These are phyloP conservation scores for Aquilaria agallochum DNA, from an alignment of 441 rosid species.

Conservation along the genomic window DNA sequence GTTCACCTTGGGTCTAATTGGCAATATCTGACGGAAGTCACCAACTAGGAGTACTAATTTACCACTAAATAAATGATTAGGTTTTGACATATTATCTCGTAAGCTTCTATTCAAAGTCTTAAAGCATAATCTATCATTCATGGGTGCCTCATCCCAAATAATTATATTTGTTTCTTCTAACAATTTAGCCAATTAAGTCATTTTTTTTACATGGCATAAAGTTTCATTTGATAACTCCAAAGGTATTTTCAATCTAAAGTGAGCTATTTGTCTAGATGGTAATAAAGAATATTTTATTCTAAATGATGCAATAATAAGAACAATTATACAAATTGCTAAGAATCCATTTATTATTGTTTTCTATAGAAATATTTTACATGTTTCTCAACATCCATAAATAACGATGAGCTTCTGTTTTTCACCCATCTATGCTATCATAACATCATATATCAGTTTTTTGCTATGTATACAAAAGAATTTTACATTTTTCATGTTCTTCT, in stretches of 20 bases:
- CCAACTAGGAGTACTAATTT: background rate
- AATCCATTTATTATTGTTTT: background rate
- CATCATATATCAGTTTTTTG: background rate
- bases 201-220: background rate
- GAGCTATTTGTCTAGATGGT: conserved; percentile 5
- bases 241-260: conserved; percentile 13
- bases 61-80: background rate
- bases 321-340: background rate
- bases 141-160: background rate
- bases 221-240: background rate
- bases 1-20: background rate
- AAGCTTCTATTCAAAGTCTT: background rate
- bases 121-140: background rate
- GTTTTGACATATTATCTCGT: background rate
- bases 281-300: conserved; percentile 11
- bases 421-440: background rate
- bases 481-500: too few relatives aligned
- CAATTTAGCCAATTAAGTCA: background rate
- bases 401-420: background rate
- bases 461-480: background rate
- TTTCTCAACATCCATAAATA: background rate
- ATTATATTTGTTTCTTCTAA: background rate
- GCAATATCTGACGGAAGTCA: background rate
- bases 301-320: conserved; percentile 7
- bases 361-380: conserved; percentile 1